A percentile compares a stretch with the other conserved stretches of the same genome.
Conservation (phyloP, 1,139 yeast species). For the Geotrichum carabidarum region DNA sequence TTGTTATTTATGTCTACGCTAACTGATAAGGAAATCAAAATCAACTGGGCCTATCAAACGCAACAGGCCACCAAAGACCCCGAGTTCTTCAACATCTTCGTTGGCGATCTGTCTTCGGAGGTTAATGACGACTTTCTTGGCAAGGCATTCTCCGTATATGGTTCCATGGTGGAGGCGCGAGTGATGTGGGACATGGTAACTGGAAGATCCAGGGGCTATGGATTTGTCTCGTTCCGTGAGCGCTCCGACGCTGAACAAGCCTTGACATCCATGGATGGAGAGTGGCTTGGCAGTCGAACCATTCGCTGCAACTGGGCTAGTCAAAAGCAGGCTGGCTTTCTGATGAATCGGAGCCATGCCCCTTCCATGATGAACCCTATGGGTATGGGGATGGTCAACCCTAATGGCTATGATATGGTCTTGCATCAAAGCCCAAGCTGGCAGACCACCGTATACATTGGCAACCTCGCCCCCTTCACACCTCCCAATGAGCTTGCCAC, state of each 20-base stretch:
- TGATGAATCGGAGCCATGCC: background rate
- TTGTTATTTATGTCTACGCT: background rate
- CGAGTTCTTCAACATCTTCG: constrained; percentile 66
- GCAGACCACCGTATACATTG: constrained; percentile 87
- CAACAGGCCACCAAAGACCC: constrained; percentile 51
- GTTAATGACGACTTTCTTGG: constrained; percentile 71
- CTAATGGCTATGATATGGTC: constrained; percentile 25
- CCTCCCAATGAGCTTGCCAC: constrained; percentile 70
- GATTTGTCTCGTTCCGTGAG: constrained; percentile 75
- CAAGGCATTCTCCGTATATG: constrained; percentile 55
- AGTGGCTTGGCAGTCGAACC: constrained; percentile 63
- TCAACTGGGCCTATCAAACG: constrained; percentile 83
- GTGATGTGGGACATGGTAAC: constrained; percentile 98
- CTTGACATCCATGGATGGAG: constrained; percentile 69
- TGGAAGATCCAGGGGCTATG: constrained; percentile 86
- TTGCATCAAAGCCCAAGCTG: constrained; percentile 48
- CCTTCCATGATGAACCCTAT: background rate
- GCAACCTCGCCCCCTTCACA: constrained; percentile 75
- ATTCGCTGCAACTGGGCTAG: constrained; percentile 89
- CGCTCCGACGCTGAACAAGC: constrained; percentile 72
- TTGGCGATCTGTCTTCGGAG: constrained; percentile 81
- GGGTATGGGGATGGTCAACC: constrained; percentile 14
- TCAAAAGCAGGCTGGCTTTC: constrained; percentile 43
- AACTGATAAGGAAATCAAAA: constrained; percentile 43
- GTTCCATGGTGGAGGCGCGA: constrained; percentile 74